Conservation (phyloP, 768 basidiomycete species). For the Hypsizygus marmoreus region DNA sequence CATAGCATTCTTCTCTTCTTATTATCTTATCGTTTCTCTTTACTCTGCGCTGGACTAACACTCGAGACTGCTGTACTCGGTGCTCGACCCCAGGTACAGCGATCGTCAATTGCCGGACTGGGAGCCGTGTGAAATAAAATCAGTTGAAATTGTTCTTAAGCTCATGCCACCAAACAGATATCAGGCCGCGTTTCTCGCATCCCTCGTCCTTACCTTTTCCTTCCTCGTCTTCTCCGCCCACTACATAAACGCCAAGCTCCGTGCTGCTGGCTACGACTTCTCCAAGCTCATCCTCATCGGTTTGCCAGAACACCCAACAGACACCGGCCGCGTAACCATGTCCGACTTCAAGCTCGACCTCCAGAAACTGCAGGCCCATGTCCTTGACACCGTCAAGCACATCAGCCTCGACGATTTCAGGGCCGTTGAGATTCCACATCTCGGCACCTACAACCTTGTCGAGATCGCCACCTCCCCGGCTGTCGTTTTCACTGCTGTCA, state of each 20-base stretch:
- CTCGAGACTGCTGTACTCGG: too few relatives aligned
- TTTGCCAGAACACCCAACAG: slow-evolving; percentile 35
- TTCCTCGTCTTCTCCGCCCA: slow-evolving; percentile 47
- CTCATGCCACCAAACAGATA: slow-evolving; percentile 58
- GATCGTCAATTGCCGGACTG: too few relatives aligned
- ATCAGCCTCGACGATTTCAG: slow-evolving; percentile 27
- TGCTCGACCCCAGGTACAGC: too few relatives aligned
- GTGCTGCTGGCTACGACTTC: slow-evolving; percentile 57
- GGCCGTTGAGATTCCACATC: slow-evolving; percentile 35
- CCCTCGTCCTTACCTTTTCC: slow-evolving; percentile 50
- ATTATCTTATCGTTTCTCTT: too few relatives aligned
- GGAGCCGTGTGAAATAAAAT: slow-evolving; percentile 15
- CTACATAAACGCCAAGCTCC: slow-evolving; percentile 45
- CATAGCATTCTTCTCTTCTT: too few relatives aligned
- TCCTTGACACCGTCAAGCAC: slow-evolving; percentile 22
- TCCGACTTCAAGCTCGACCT: slow-evolving; percentile 20
- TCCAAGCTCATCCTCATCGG: slow-evolving; percentile 66
- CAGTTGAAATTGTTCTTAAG: slow-evolving; percentile 2
- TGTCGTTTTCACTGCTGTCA: slow-evolving; percentile 51
- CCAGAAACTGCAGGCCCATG: slow-evolving; percentile 17
- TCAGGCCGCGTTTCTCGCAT: slow-evolving; percentile 56
- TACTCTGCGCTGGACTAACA: too few relatives aligned
- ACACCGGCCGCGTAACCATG: slow-evolving; percentile 16
- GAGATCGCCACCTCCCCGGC: slow-evolving; percentile 44
- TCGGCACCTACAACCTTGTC: slow-evolving; percentile 40